Percentiles rank a stretch among this genome's conserved stretches.
Conservation (phyloP, 2,329 filamentous ascomycete genomes). For the Parafenestella ontariensis region DNA sequence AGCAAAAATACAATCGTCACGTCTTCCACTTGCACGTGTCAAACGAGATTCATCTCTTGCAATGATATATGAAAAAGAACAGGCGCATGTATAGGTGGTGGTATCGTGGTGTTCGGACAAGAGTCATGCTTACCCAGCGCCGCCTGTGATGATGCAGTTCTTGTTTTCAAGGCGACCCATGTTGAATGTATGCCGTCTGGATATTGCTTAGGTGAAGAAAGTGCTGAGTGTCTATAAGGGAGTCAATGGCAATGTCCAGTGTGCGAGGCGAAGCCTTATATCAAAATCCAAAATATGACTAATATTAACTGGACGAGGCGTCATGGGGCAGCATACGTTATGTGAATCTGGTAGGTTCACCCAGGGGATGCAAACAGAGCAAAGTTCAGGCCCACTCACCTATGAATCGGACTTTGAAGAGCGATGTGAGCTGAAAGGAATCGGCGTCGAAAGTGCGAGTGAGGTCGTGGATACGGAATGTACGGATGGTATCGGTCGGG, state of each 20-base stretch:
- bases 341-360: conserved; percentile 23
- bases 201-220: conserved; percentile 5
- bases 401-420: conserved; percentile 6
- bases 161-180: conserved; percentile 67
- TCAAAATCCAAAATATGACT: conserved; percentile 35
- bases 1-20: neutral
- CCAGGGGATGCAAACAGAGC: neutral
- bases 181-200: conserved; percentile 35
- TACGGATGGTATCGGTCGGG: conserved; percentile 24
- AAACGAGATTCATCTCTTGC: too few species aligned
- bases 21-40: too few species aligned
- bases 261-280: conserved; percentile 29
- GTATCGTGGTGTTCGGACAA: neutral
- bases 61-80: neutral
- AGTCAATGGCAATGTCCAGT: conserved; percentile 11
- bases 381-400: neutral
- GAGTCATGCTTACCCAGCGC: conserved; percentile 72
- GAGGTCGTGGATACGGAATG: conserved; percentile 4
- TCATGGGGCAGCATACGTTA: conserved; percentile 19
- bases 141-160: conserved; percentile 81
- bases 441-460: conserved; percentile 6
- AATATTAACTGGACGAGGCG: conserved; percentile 32
- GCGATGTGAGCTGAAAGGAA: conserved; percentile 7
- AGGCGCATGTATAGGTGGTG: too few species aligned
- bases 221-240: conserved; percentile 7